These are phyloP conservation scores for Leersia perrieri DNA, from an alignment of 176 grass and related monocot genomes.

Conservation along the genomic window DNA sequence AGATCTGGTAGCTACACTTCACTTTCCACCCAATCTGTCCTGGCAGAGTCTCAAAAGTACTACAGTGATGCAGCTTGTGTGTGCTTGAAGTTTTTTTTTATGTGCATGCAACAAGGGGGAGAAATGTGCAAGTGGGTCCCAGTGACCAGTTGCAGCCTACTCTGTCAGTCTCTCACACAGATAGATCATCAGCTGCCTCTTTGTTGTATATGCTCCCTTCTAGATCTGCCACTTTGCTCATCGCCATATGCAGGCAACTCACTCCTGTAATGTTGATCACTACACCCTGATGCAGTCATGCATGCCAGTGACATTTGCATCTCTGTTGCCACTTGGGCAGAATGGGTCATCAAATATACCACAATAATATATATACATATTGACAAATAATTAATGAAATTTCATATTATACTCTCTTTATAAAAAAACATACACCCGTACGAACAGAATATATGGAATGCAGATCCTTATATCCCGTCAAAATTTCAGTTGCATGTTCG, in stretches of 20 bases:
- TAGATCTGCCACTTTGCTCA: conserved; percentile 35
- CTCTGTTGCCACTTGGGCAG: background rate
- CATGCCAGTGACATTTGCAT: conserved; percentile 5
- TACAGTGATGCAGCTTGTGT: background rate
- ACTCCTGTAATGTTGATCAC: conserved; percentile 1
- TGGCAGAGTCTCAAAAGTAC: conserved; percentile 25
- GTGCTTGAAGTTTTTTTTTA: background rate
- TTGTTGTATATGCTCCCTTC: background rate
- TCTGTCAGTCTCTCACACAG: background rate
- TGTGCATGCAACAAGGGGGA: background rate
- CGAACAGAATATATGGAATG: background rate
- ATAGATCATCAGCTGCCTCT: background rate
- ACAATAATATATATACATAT: background rate
- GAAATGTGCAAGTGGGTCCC: background rate
- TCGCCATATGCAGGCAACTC: background rate
- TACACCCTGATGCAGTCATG: conserved; percentile 5
- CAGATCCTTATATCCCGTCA: background rate
- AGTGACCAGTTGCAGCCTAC: background rate
- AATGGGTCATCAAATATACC: background rate
- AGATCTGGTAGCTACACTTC: background rate
- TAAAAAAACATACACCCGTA: background rate
- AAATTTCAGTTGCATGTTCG: background rate
- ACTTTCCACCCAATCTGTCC: conserved; percentile 29
- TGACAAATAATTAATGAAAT: background rate
- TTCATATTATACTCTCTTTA: background rate